These are phyloP conservation scores for Globisporangium nagaii DNA, from an alignment of 352 stramenopile genomes.

Conservation along the genomic window DNA sequence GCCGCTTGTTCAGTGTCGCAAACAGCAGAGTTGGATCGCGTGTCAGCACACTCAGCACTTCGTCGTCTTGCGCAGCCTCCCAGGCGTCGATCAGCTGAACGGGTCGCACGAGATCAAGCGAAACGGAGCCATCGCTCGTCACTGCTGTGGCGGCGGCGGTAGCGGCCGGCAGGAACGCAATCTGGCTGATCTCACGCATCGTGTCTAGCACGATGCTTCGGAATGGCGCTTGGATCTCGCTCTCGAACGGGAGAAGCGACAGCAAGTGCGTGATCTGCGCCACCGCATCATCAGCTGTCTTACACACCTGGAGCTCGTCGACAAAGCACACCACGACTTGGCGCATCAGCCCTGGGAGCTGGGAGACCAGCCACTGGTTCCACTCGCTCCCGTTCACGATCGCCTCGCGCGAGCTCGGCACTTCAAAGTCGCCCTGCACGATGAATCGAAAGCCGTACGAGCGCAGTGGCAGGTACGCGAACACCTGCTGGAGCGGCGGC, in stretches of 20 bases:
- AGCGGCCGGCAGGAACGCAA: slow-evolving; percentile 35
- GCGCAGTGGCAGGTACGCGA: slow-evolving; percentile 75
- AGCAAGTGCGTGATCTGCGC: slow-evolving; percentile 29
- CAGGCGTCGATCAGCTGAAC: slow-evolving; percentile 45
- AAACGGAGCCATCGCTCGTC: background rate
- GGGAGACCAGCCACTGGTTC: slow-evolving; percentile 85
- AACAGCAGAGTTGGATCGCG: slow-evolving; percentile 17
- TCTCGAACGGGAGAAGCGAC: slow-evolving; percentile 57
- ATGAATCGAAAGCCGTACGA: slow-evolving; percentile 85
- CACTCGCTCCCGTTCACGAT: slow-evolving; percentile 80
- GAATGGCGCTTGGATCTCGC: slow-evolving; percentile 71
- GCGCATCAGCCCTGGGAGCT: slow-evolving; percentile 50
- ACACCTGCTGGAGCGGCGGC: slow-evolving; percentile 69
- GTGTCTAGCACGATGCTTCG: slow-evolving; percentile 47
- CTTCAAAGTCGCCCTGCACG: slow-evolving; percentile 82
- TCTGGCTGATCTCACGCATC: slow-evolving; percentile 46
- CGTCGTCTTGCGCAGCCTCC: slow-evolving; percentile 19
- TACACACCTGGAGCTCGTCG: slow-evolving; percentile 1
- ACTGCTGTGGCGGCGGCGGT: background rate
- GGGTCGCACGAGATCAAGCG: slow-evolving; percentile 15
- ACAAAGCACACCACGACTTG: slow-evolving; percentile 16
- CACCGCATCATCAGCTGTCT: background rate
- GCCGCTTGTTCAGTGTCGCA: slow-evolving; percentile 39
- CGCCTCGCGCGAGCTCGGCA: slow-evolving; percentile 79
- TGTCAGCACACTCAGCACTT: slow-evolving; percentile 5